A percentile compares a stretch with the other conserved stretches of the same genome.
These are phyloP conservation scores for Bipolaris cookei DNA, from an alignment of 2,329 filamentous ascomycete species.

Conservation along the genomic window DNA sequence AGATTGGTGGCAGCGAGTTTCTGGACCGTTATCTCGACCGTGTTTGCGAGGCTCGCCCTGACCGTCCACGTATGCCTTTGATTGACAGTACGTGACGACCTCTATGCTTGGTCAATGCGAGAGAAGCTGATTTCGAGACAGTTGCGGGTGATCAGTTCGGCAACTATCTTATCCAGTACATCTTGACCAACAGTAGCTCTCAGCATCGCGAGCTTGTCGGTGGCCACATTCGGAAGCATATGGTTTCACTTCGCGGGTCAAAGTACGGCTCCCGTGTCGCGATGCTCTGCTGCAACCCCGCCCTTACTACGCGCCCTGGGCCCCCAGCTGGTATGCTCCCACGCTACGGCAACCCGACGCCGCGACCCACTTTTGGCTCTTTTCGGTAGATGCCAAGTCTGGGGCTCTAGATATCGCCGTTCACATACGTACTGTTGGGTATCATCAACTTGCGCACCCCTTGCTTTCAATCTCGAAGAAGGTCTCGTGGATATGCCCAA, in stretches of 20 bases:
- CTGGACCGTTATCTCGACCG: constrained; percentile 90
- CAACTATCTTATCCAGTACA: constrained; percentile 98
- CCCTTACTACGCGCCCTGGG: constrained; percentile 84
- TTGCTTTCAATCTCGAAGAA: constrained; percentile 44
- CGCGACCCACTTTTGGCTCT: constrained; percentile 36
- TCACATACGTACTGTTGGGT: constrained; percentile 38
- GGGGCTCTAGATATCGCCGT: constrained; percentile 21
- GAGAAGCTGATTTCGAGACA: constrained; percentile 37
- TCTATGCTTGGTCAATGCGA: not conserved
- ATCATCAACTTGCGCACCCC: constrained; percentile 34
- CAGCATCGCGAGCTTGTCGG: constrained; percentile 94
- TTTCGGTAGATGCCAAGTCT: constrained; percentile 34
- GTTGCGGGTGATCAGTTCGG: constrained; percentile 97
- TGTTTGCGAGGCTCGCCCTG: constrained; percentile 87
- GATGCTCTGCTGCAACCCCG: constrained; percentile 98
- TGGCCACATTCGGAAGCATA: constrained; percentile 94
- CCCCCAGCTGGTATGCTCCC: constrained; percentile 70
- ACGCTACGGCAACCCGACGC: constrained; percentile 42
- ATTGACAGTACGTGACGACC: constrained; percentile 75
- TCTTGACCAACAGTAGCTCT: constrained; percentile 83
- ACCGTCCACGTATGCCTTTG: constrained; percentile 92
- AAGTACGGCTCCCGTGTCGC: constrained; percentile 98
- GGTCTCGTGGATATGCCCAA: constrained; percentile 42
- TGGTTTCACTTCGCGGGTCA: constrained; percentile 97
- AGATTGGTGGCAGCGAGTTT: constrained; percentile 91